phyloP scores from a whole-genome alignment of 768 basidiomycete species.

The Hebeloma cylindrosporum region DNA sequence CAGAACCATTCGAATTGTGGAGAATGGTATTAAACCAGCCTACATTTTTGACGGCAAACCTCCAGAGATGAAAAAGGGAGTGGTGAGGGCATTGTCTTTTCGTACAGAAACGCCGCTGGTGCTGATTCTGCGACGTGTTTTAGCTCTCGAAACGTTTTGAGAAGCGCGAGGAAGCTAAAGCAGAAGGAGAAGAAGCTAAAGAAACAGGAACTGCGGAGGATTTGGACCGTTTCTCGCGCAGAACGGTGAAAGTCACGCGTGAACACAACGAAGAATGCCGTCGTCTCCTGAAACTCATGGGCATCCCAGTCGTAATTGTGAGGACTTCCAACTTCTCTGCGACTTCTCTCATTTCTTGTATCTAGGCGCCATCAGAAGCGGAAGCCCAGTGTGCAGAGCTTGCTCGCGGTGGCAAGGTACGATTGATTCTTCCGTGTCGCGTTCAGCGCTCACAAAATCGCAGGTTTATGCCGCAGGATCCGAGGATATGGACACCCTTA shows the following conservation, averaged over 20 bases:
- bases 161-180: conserved; percentile 87
- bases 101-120: background rate
- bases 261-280: conserved; percentile 97
- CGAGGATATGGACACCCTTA: conserved; percentile 99
- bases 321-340: conserved; percentile 23
- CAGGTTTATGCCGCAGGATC: conserved; percentile 97
- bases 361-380: conserved; percentile 94
- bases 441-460: background rate
- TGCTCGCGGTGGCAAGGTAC: conserved; percentile 90
- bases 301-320: conserved; percentile 92
- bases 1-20: conserved; percentile 94
- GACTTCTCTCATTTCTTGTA: background rate
- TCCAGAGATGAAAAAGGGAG: conserved; percentile 94
- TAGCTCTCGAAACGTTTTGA: conserved; percentile 98
- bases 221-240: conserved; percentile 83
- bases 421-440: background rate
- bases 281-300: conserved; percentile 87
- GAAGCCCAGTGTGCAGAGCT: conserved; percentile 99
- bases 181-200: conserved; percentile 94
- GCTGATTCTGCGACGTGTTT: conserved; percentile 12
- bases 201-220: conserved; percentile 94
- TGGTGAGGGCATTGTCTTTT: conserved; percentile 53
- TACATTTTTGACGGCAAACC: conserved; percentile 99
- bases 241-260: conserved; percentile 91
- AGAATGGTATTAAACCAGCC: conserved; percentile 97